Percentiles rank a stretch among this genome's conserved stretches.
Conservation (phyloP, 345 rosid genomes). For the Eucalyptus curtisii region DNA sequence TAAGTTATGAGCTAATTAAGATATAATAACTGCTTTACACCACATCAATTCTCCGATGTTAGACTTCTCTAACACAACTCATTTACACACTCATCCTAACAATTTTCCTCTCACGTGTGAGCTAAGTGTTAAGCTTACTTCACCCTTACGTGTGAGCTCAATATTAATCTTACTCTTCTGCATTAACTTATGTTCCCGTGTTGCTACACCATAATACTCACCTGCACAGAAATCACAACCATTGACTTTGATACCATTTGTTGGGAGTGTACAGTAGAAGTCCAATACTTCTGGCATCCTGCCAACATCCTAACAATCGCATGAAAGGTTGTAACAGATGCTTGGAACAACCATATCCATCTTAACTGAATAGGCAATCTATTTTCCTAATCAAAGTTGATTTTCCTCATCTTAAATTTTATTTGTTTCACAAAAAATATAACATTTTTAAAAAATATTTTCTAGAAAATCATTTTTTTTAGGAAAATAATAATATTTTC, state of each 20-base stretch:
- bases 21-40: no score
- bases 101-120: no score
- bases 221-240: accelerated
- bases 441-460: background rate
- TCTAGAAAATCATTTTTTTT: background rate
- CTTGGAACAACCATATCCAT: background rate
- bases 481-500: background rate
- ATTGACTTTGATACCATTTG: no score
- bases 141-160: no score
- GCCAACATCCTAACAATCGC: no score
- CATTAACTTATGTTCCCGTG: no score
- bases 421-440: background rate
- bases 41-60: no score
- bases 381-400: background rate
- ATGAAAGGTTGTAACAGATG: background rate
- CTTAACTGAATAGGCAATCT: background rate
- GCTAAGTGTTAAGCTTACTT: no score
- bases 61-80: no score
- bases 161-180: no score
- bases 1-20: accelerated
- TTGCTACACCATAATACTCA: no score
- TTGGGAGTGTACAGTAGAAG: accelerated
- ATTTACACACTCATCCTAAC: accelerated
- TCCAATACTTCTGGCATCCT: no score
- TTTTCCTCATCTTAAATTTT: background rate